Evolutionary conservation across 2,329 filamentous ascomycete genomes (phyloP), one percentile per base, ranked within the genome.

Genomic region (Cercospora berteroae): DNA sequence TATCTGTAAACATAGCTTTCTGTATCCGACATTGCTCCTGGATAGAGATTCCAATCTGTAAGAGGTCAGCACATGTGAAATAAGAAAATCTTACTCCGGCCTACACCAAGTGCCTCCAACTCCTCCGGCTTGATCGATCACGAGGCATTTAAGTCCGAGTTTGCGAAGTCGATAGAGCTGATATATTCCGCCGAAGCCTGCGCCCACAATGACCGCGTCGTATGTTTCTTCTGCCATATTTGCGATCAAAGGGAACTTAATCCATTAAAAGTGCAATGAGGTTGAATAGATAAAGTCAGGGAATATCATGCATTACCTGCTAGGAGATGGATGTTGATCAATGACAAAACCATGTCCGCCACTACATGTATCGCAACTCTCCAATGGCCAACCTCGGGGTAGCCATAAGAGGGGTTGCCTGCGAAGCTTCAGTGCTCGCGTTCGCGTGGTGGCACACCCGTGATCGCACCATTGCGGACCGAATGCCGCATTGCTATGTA

Each of bases 111-210:
- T 67, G 4, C 81, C 81, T 13, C 81, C 81, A 9, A 82, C 75
- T 18, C 79, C 77, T 50, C 79, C 79, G 56, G 80, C 79, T 67
- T 81, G 83, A 81, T 52, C 81, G 74, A 39, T 81, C 79, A 68
- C 77, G 71, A 69, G 74, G 70, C 50, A 70, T 57, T 74, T 71
- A 48, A 73, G 27, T 36, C 68, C 65, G 62, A 72, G 20, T 67
- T 72, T 64, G 29, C 70, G 63, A 5, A 72, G 62, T 5, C 63
- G 58, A 52, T 70, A 66, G 39, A 72, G 61, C 33, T 64, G 63
- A 55, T 73, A 76, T 5, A 74, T 71, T 10, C 74, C 75, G 29
- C 72, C 73, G 31, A 76, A 76, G 3, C 74, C 75, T 33, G 73
- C 73, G 5, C 75, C 75, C 10, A 76, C 71, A 18, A 76, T 72